These are phyloP conservation scores for Daldinia childiae DNA, from an alignment of 495 filamentous ascomycete genomes.

Conservation along the genomic window DNA sequence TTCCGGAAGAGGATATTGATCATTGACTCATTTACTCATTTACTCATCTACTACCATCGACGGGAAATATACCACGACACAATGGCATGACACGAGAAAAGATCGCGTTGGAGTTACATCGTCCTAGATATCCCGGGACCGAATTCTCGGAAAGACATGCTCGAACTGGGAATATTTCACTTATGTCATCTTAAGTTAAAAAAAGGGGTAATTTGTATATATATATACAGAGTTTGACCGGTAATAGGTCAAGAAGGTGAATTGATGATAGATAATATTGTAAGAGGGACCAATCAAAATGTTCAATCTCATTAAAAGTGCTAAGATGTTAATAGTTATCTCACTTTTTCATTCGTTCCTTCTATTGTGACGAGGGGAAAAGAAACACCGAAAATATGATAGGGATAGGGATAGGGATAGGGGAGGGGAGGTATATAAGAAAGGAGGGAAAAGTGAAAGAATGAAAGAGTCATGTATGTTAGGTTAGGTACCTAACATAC, in stretches of 20 bases:
- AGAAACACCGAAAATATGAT: background rate
- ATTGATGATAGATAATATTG: background rate
- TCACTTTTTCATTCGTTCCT: background rate
- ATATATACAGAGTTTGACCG: background rate
- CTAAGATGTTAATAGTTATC: background rate
- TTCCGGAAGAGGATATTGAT: too few relatives aligned
- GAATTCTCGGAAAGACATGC: constrained; percentile 28
- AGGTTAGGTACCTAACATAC: too few relatives aligned
- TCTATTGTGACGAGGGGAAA: background rate
- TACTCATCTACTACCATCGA: too few relatives aligned
- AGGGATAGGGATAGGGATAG: background rate
- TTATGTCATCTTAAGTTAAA: background rate
- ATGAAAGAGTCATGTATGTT: constrained; percentile 5
- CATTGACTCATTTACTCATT: too few relatives aligned
- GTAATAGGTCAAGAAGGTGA: constrained; percentile 2
- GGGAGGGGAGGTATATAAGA: background rate
- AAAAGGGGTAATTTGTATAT: constrained; percentile 10
- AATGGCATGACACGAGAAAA: constrained; percentile 1
- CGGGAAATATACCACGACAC: too few relatives aligned
- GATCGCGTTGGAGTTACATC: constrained; percentile 34
- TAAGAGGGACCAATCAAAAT: constrained; percentile 23
- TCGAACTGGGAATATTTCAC: constrained; percentile 29
- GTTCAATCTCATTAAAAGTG: constrained; percentile 11
- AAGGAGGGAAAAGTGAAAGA: background rate
- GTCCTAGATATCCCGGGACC: constrained; percentile 15